Evolutionary conservation across 495 filamentous ascomycete species (phyloP), one percentile per base, ranked within the genome.

Genomic region (Aspergillus indologenus): DNA sequence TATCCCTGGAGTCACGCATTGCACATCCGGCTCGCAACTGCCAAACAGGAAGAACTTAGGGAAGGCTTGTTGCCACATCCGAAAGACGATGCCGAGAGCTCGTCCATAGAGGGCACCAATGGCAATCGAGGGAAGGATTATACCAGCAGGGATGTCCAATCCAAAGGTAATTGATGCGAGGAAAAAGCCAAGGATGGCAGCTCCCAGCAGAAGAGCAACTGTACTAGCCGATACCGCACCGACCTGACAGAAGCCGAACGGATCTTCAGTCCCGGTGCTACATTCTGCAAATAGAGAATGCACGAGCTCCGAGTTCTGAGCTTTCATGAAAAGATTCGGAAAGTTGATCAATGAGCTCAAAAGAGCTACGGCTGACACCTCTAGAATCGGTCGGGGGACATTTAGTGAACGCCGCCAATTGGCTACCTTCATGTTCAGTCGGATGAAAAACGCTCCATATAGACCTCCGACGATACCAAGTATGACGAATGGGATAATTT

Each of bases 111-210:
- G 83, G 6, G 91, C 92, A 46, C 94, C 94, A 60, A 98, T 92
- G 54, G 94, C 91, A 84, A 98, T 93, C n/a, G 92, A 96, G 0
- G 94, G 94, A 17, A 98, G 83, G 53, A 98, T 95, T 61, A 98
- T 96, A 50, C 94, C 94, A 1, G 94, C 95, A 17, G 94, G 94
- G 49, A 98, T 89, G 64, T 96, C 91, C n/a, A 98, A 84, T 49
- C 94, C 95, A 68, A 98, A 98, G 5, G 95, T 98, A 55, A 94
- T 76, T 45, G 90, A 84, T 18, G 95, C 87, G 7, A 98, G 84
- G 64, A 92, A 82, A 72, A 96, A 94, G 24, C 90, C 92, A 3
- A 96, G 79, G 20, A 90, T 61, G 6, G 91, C 83, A 52, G 92
- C 92, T 57, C 93, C 76, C 3, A 97, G 72, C 7, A 98, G 81